Evolutionary conservation across 176 grass and related monocot species (phyloP).

Genomic region (Thalia dealbata): DNA sequence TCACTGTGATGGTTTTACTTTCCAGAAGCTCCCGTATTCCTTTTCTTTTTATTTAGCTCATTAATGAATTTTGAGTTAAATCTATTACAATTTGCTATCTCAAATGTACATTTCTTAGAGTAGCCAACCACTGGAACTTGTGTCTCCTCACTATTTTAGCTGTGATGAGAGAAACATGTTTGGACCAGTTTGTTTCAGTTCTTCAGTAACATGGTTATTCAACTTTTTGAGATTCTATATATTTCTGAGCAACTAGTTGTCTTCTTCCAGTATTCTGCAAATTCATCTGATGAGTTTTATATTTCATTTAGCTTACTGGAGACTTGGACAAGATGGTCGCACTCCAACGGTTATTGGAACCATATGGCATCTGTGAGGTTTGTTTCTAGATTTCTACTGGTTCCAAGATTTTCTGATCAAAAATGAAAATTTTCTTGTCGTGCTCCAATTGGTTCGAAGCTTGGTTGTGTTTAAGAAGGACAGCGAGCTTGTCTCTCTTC

Average conservation of each 20-base stretch:
- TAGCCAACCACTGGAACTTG: background rate
- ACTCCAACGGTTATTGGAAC: slow-evolving; percentile 45
- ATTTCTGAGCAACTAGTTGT: background rate
- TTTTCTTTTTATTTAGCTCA: no score
- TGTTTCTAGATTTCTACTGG: slow-evolving; percentile 3
- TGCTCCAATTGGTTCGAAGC: no score
- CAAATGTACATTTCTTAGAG: background rate
- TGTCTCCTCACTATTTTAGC: background rate
- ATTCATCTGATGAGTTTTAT: background rate
- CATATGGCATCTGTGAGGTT: slow-evolving; percentile 53
- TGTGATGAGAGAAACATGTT: background rate
- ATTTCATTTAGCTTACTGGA: slow-evolving; percentile 39
- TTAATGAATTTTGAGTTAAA: no score
- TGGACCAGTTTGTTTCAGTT: background rate
- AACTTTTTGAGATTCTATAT: background rate
- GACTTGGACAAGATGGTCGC: slow-evolving; percentile 44
- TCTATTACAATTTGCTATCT: no score
- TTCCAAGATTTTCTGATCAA: background rate
- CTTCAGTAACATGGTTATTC: background rate
- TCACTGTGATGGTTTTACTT: no score
- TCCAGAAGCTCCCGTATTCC: no score
- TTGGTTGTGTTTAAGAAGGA: no score
- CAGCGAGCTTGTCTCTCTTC: no score
- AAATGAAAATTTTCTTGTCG: background rate
- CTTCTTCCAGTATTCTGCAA: background rate